Base-by-base conservation (phyloP, 805 yeast genomes). In the Ogataea pini region DNA sequence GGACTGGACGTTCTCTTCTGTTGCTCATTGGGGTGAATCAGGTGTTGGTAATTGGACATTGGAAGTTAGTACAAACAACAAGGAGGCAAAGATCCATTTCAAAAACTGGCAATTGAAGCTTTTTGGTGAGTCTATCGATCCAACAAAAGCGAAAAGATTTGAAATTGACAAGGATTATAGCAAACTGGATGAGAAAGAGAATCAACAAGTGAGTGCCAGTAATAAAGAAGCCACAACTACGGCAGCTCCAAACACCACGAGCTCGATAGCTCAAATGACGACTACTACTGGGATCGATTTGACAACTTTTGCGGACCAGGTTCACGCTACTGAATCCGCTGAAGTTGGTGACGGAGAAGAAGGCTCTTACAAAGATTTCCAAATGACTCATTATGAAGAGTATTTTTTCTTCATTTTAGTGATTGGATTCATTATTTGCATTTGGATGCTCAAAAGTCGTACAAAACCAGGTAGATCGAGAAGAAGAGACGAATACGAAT, bases 11-110 rank as follows among this genome's bases (percentile, higher is more conserved):
- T 94, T 94, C 62, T 89, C 91, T 89, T 79, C 92, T 9, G 98
- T 94, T n/a, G 97, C 96, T 1, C 98, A 94, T 65, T 94, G 98
- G 97, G 97, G 97, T 33, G 91, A 85, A 57, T 42, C 62, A 2
- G 92, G 91, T 2, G 67, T 68, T 20, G 99, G 99, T 9, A 80
- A 77, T 4, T 94, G 99, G 99, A 80, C 68, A 31, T 58, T 94
- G 16, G 80, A 76, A 54, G 91, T 91, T 1, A 60, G 64, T n/a
- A 76, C 78, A 42, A 67, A 69, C 32, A 67, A 63, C 16, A 71
- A 65, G 7, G 66, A 60, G 1, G 70, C 72, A 47, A 61, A 63
- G 2, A 65, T 76, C 2, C 68, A 60, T 1, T 73, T 94, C 36
- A 68, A 76, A 37, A 72, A 77, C 58, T 94, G 96, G 95, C 85